phyloP scores from a whole-genome alignment of 331 rosid genomes.

The Ulmus americana region DNA sequence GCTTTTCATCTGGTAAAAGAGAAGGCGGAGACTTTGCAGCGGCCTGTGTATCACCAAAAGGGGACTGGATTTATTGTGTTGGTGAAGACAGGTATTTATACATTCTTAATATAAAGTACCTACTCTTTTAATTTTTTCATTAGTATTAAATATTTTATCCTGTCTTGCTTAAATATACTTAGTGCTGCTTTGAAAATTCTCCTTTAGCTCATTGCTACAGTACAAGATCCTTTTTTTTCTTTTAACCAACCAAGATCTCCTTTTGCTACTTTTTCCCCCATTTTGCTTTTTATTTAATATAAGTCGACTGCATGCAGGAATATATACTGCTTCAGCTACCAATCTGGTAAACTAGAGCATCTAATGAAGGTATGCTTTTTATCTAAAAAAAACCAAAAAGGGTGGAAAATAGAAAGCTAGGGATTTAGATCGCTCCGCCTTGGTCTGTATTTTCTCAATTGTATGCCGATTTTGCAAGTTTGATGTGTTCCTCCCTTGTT shows the following conservation, averaged over 20 bases:
- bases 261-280: not conserved
- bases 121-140: conserved; percentile 1
- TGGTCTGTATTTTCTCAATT: not conserved
- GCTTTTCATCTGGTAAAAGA: conserved; percentile 97
- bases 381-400: not conserved
- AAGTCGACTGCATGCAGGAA: conserved; percentile 51
- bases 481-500: not conserved
- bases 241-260: too few species aligned
- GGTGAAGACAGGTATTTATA: conserved; percentile 87
- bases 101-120: not conserved
- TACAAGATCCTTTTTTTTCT: too few species aligned
- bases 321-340: conserved; percentile 91
- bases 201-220: too few species aligned
- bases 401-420: conserved; percentile 16
- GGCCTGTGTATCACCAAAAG: conserved; percentile 91
- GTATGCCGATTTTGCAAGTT: not conserved
- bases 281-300: not conserved
- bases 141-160: not conserved
- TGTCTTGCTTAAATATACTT: too few species aligned
- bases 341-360: conserved; percentile 96
- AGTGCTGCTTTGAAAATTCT: too few species aligned
- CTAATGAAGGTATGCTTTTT: conserved; percentile 73
- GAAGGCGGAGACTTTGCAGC: conserved; percentile 98
- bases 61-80: conserved; percentile 98
- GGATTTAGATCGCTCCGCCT: conserved; percentile 7